Conservation (phyloP, 176 grass and related monocot species). For the Phoenix roebelenii region DNA sequence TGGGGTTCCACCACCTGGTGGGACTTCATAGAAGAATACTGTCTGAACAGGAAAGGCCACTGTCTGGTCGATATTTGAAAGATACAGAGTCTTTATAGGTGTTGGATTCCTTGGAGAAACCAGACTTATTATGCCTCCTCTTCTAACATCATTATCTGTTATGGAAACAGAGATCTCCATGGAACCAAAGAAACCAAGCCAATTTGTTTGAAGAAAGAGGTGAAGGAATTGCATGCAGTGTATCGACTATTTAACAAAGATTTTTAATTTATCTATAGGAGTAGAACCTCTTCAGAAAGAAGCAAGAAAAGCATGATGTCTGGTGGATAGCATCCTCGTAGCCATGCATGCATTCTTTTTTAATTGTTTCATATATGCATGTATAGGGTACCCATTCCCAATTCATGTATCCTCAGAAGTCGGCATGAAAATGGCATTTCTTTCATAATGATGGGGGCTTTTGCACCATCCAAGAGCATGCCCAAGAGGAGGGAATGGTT, state of each 20-base stretch:
- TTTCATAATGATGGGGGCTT: neutral
- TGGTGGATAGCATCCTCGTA: neutral
- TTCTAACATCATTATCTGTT: conserved; percentile 3
- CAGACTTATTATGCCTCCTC: neutral
- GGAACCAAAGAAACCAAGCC: neutral
- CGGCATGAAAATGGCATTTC: conserved; percentile 11
- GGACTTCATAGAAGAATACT: conserved; percentile 29
- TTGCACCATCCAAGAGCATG: conserved; percentile 4
- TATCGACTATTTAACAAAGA: too few species aligned
- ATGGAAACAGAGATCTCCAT: conserved; percentile 3
- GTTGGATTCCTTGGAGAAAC: conserved; percentile 1
- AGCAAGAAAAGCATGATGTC: conserved; percentile 9
- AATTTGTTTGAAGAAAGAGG: neutral
- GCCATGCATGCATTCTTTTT: neutral
- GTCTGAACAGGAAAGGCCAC: conserved; percentile 27
- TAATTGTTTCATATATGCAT: neutral
- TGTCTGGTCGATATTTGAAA: conserved; percentile 23
- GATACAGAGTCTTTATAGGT: conserved; percentile 10
- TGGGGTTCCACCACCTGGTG: conserved; percentile 15
- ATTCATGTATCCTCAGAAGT: conserved; percentile 4
- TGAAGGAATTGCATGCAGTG: too few species aligned
- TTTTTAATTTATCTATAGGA: neutral
- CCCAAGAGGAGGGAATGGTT: neutral
- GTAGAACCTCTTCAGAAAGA: neutral
- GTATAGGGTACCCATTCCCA: neutral